Evolutionary conservation across 495 filamentous ascomycete genomes (phyloP).

Genomic region (Hyaloscypha hepaticicola): DNA sequence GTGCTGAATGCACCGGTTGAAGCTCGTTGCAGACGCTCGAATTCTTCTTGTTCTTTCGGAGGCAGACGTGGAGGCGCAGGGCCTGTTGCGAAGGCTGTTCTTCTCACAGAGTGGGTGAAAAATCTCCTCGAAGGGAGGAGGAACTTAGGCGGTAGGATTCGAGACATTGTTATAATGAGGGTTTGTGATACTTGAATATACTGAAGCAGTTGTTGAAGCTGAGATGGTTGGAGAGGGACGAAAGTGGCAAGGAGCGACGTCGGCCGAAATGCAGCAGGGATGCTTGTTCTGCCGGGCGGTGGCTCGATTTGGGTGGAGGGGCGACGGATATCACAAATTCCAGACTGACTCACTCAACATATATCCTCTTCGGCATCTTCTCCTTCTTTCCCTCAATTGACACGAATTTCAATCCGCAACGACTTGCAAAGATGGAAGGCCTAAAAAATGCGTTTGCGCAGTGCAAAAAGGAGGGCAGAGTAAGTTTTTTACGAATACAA

Average conservation of each 20-base stretch:
- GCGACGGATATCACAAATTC: constrained; percentile 8
- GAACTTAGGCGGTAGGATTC: constrained; percentile 34
- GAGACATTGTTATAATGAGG: constrained; percentile 19
- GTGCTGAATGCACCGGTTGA: constrained; percentile 76
- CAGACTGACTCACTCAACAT: constrained; percentile 26
- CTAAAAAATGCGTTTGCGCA: constrained; percentile 85
- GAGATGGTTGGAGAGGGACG: not conserved
- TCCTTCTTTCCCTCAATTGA: not conserved
- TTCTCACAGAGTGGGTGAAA: constrained; percentile 29
- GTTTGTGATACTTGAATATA: not conserved
- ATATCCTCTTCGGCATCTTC: not conserved
- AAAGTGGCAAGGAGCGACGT: not conserved
- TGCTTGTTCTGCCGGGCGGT: constrained; percentile 20
- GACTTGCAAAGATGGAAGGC: constrained; percentile 55
- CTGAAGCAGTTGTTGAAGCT: too few relatives aligned
- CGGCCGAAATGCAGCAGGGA: not conserved
- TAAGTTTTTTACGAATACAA: constrained; percentile 38
- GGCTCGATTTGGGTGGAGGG: constrained; percentile 22
- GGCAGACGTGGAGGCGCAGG: constrained; percentile 84
- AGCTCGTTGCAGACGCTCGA: constrained; percentile 75
- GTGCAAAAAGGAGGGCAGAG: constrained; percentile 75
- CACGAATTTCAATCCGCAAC: constrained; percentile 19
- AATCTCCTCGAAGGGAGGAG: constrained; percentile 36
- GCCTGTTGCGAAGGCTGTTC: constrained; percentile 35
- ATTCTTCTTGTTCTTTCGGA: constrained; percentile 86